Percentiles rank a stretch among this genome's conserved stretches.
Conservation (phyloP, 2,329 filamentous ascomycete genomes). For the Pestalotiopsis sp. region DNA sequence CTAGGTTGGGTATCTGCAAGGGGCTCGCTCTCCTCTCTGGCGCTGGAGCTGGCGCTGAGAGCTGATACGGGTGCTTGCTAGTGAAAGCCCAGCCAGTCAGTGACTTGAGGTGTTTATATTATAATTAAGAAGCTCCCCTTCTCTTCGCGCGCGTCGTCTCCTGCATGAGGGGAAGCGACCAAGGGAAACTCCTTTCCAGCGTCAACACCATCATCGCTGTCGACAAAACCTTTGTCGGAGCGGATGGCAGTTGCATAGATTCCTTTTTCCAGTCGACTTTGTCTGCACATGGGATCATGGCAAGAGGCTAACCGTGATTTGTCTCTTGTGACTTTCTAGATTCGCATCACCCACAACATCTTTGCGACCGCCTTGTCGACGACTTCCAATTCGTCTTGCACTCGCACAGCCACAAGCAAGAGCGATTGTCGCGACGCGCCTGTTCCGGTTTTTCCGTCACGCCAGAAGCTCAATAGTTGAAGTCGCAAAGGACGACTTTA, state of each 20-base stretch:
- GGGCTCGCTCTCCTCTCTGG: background rate
- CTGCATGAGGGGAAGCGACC: background rate
- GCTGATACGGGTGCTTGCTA: no score
- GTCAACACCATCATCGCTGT: background rate
- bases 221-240: background rate
- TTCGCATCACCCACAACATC: background rate
- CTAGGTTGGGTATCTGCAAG: background rate
- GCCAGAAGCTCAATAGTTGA: background rate
- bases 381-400: background rate
- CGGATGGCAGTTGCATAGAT: slow-evolving; percentile 5
- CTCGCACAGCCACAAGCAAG: background rate
- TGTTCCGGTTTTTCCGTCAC: background rate
- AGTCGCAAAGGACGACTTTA: slow-evolving; percentile 1
- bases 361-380: background rate
- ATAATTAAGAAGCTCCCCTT: background rate
- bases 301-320: slow-evolving; percentile 5
- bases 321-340: slow-evolving; percentile 8
- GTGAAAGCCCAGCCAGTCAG: background rate
- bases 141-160: background rate
- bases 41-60: background rate
- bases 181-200: slow-evolving; percentile 1
- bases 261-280: background rate
- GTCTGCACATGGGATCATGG: background rate
- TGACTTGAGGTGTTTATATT: background rate
- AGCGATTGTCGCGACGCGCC: background rate